A percentile compares a stretch with the other conserved stretches of the same genome.
Evolutionary conservation across 208 protist species (phyloP).

Genomic region (Wallacemonas sp.): DNA sequence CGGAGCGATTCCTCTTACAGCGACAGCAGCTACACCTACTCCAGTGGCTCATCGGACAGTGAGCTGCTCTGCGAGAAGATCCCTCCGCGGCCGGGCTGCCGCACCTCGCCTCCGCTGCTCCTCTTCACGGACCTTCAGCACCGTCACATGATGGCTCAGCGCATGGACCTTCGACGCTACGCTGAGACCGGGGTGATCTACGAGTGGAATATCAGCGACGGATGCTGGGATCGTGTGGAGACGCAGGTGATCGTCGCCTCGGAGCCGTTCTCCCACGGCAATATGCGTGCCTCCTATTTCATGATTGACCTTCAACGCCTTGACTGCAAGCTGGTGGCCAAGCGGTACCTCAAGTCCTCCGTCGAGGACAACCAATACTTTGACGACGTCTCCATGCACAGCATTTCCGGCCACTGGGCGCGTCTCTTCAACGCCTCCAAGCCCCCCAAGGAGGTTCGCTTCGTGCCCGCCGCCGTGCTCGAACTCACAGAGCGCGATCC

Average conservation of each 20-base stretch:
- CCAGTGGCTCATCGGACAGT: constrained; percentile 10
- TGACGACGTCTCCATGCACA: constrained; percentile 85
- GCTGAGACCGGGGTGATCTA: constrained; percentile 62
- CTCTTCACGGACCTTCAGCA: constrained; percentile 59
- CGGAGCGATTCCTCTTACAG: constrained; percentile 22
- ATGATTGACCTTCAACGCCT: constrained; percentile 74
- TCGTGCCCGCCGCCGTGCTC: constrained; percentile 73
- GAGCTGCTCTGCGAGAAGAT: constrained; percentile 28
- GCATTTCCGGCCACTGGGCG: constrained; percentile 76
- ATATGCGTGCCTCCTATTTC: constrained; percentile 85
- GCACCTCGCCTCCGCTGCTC: constrained; percentile 26
- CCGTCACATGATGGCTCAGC: constrained; percentile 28
- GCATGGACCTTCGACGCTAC: constrained; percentile 28
- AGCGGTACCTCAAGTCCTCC: constrained; percentile 66
- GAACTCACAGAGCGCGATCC: constrained; percentile 50
- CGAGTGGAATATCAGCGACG: constrained; percentile 67
- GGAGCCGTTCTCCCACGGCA: constrained; percentile 68
- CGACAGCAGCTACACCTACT: constrained; percentile 13
- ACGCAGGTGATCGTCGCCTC: constrained; percentile 63
- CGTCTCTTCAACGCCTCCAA: constrained; percentile 56
- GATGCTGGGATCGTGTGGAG: constrained; percentile 54
- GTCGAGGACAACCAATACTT: constrained; percentile 73
- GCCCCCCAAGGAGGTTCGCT: constrained; percentile 70
- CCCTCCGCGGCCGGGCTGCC: constrained; percentile 48
- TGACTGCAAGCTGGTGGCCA: constrained; percentile 66